A percentile compares a stretch with the other conserved stretches of the same genome.
These are phyloP conservation scores for Coemansia sp. DNA, from an alignment of 192 early-diverging fungal species.

Conservation along the genomic window DNA sequence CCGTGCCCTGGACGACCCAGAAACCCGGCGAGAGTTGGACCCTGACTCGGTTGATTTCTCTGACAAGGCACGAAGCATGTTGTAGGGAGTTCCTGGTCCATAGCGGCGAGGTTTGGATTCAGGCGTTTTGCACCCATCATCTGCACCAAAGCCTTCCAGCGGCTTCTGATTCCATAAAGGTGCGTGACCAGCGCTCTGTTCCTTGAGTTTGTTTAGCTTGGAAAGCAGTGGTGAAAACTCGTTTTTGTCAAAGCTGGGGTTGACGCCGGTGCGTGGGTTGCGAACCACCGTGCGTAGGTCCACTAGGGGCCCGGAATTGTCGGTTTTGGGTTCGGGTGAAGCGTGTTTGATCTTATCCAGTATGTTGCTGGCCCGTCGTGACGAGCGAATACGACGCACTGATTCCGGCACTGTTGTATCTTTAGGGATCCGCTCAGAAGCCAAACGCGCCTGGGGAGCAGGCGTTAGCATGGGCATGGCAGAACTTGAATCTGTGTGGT, in stretches of 20 bases:
- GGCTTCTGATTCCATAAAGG: no score
- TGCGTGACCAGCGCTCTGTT: not conserved
- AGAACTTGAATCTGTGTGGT: not conserved
- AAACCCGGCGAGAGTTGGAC: not conserved
- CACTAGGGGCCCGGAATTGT: not conserved
- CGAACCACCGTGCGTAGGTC: slow-evolving; percentile 2
- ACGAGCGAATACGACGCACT: slow-evolving; percentile 26
- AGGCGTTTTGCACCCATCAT: slow-evolving; percentile 11
- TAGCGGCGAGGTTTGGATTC: slow-evolving; percentile 14
- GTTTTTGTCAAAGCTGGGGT: slow-evolving; percentile 26
- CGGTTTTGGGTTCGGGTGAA: not conserved
- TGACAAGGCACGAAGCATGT: slow-evolving; percentile 24
- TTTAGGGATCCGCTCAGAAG: not conserved
- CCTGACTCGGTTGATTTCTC: slow-evolving; percentile 31
- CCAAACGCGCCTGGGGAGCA: no score
- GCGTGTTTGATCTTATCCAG: slow-evolving; percentile 29
- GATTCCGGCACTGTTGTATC: slow-evolving; percentile 12
- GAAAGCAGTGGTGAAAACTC: slow-evolving; percentile 28
- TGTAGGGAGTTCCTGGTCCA: slow-evolving; percentile 17
- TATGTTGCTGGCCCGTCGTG: slow-evolving; percentile 24
- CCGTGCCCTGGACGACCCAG: not conserved
- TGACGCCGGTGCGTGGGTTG: slow-evolving; percentile 9
- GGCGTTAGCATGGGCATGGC: slow-evolving; percentile 20
- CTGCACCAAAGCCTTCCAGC: not conserved
- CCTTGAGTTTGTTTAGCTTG: slow-evolving; percentile 9